phyloP scores from a whole-genome alignment of 768 basidiomycete genomes.

The Phaffia australis region DNA sequence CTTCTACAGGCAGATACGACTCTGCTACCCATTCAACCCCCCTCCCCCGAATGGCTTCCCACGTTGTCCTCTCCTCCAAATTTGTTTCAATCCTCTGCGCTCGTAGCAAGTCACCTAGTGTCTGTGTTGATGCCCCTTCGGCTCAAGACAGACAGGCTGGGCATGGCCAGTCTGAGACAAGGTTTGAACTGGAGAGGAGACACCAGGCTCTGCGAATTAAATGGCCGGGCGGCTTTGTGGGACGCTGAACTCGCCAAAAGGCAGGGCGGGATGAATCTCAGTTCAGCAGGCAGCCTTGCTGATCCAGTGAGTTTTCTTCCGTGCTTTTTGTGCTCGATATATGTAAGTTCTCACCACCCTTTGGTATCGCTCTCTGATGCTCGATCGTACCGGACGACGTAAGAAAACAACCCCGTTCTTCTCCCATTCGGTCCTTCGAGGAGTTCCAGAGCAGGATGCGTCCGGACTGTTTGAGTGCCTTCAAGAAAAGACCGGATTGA shows the following conservation, averaged over 20 bases:
- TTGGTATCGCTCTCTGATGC: not conserved
- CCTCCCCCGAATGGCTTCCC: slow-evolving; percentile 6
- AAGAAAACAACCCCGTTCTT: slow-evolving; percentile 18
- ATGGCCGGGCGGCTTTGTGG: slow-evolving; percentile 47
- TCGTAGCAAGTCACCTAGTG: slow-evolving; percentile 53
- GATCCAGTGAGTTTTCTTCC: not conserved
- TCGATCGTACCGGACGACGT: not conserved
- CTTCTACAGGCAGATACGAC: not conserved
- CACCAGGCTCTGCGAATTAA: slow-evolving; percentile 49
- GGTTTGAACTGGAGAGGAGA: slow-evolving; percentile 49
- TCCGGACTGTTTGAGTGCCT: slow-evolving; percentile 4
- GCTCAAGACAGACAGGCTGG: slow-evolving; percentile 38
- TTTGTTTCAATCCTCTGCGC: slow-evolving; percentile 49
- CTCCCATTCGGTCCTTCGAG: slow-evolving; percentile 14
- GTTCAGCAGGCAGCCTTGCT: slow-evolving; percentile 1
- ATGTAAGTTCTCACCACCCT: not conserved
- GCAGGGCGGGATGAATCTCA: slow-evolving; percentile 7
- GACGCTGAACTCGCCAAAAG: not conserved
- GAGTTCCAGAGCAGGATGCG: not conserved
- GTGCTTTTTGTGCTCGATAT: not conserved
- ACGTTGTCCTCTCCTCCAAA: not conserved
- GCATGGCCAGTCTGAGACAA: slow-evolving; percentile 41
- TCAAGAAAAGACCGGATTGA: slow-evolving; percentile 14
- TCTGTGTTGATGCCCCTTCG: slow-evolving; percentile 52
- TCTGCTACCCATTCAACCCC: slow-evolving; percentile 9